Conservation (phyloP, 768 basidiomycete species). For the Pluteus cervinus region DNA sequence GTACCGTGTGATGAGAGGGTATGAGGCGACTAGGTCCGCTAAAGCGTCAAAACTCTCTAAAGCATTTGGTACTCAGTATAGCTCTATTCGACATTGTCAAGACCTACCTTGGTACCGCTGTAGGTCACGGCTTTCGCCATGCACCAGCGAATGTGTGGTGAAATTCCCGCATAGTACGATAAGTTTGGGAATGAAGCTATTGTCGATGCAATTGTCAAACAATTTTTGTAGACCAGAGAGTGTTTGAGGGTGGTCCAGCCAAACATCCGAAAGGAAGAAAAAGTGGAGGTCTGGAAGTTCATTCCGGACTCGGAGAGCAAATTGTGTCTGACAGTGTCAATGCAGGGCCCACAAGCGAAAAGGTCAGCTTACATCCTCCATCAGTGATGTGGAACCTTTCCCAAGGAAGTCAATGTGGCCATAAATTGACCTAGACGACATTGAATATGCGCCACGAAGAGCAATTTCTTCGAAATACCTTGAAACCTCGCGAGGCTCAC, state of each 20-base stretch:
- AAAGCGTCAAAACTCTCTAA: conserved; percentile 84
- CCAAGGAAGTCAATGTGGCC: conserved; percentile 97
- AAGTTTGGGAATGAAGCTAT: conserved; percentile 79
- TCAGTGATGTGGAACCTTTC: conserved; percentile 82
- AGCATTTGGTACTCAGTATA: neutral
- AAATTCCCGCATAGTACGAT: conserved; percentile 96
- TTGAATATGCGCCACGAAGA: conserved; percentile 9
- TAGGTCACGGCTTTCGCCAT: conserved; percentile 73
- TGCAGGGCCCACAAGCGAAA: neutral
- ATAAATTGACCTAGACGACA: conserved; percentile 67
- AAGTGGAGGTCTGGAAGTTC: conserved; percentile 77
- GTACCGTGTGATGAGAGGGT: conserved; percentile 65
- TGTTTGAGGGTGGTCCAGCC: conserved; percentile 87
- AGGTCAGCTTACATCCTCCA: conserved; percentile 72
- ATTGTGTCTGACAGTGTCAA: conserved; percentile 44
- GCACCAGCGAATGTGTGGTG: conserved; percentile 72
- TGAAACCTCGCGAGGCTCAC: conserved; percentile 81
- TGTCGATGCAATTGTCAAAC: conserved; percentile 87
- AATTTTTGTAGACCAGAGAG: conserved; percentile 74
- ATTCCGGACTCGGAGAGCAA: conserved; percentile 53
- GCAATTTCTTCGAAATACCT: conserved; percentile 41
- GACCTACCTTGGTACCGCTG: conserved; percentile 77
- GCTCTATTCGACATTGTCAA: neutral
- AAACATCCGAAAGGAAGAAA: conserved; percentile 93
- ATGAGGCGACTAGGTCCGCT: conserved; percentile 78